Base-by-base conservation (phyloP, 352 stramenopile species). In the Pythium volutum region DNA sequence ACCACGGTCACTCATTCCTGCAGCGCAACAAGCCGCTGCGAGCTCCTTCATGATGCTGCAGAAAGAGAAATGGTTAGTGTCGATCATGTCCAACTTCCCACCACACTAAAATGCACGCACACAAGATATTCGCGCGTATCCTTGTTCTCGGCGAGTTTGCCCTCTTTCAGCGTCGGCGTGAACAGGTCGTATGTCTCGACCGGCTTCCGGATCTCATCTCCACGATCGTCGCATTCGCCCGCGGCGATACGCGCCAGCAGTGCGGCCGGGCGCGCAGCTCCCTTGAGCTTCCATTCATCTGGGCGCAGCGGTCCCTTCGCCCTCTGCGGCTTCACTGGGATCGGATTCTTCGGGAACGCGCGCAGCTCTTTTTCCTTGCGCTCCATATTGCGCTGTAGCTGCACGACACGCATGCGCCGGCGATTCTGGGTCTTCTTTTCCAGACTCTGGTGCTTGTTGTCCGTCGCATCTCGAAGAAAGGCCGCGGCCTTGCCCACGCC, bases 251-350 rank as follows among this genome's bases (percentile, higher is more conserved):
- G 81, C n/a, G 77, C 84, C 23, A 95, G 55, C 29, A 95, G 54
- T 20, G 81, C 84, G 0, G 81, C 81, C 1, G 84, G 84, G 33
- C 86, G 64, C 3, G 86, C 86, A 3, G 85, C 81, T 3, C 86
- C 86, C 34, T 87, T 92, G 14, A 95, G 73, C 47, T 92, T 92
- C 83, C 84, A 95, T 61, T 93, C 75, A 0, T 83, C 75, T 9
- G 65, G 73, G 5, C 66, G 67, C 36, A 75, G 77, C 1, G 84
- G 86, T 10, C 86, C 86, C 47, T 82, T 91, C 22, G 69, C 68
- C 18, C 74, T 67, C 15, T 71, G 18, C 10, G 76, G 48, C 55
- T 81, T 84, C 4, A 71, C 63, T 33, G 73, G 39, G 14, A 55
- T 38, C 12, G 81, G 58, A 53, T 81, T 38, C 56, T 74, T 78